Conservation (phyloP, 306 rosid species). For the Astragalus glycyphyllos region DNA sequence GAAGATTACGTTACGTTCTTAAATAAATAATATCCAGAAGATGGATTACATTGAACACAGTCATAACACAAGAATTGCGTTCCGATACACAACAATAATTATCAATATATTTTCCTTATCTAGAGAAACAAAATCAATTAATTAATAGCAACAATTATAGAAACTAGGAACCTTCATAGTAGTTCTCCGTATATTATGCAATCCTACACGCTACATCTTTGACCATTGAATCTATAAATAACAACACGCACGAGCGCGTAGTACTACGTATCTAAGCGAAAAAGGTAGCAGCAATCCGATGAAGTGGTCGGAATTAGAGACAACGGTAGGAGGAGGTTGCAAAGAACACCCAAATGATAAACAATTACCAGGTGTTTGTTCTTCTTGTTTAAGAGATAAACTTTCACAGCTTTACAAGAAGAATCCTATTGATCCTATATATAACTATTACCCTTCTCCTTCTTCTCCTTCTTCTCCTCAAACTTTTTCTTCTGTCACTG, state of each 20-base stretch:
- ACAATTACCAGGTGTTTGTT: slow-evolving; percentile 62
- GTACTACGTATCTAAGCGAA: neutral
- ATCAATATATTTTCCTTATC: slow-evolving; percentile 15
- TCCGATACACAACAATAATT: neutral
- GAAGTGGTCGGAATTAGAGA: slow-evolving; percentile 52
- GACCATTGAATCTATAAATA: slow-evolving; percentile 43
- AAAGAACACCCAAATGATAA: slow-evolving; percentile 52
- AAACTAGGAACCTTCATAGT: slow-evolving; percentile 36
- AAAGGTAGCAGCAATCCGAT: neutral
- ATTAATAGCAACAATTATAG: slow-evolving; percentile 2
- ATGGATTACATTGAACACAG: slow-evolving; percentile 45
- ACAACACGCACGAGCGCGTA: neutral
- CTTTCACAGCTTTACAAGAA: slow-evolving; percentile 50
- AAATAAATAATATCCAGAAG: neutral
- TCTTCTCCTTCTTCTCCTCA: slow-evolving; percentile 31
- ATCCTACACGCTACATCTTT: slow-evolving; percentile 30
- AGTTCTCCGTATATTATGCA: neutral
- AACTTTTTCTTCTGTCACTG: neutral
- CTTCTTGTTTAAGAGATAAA: slow-evolving; percentile 61
- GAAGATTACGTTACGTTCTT: neutral
- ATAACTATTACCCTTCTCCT: slow-evolving; percentile 24
- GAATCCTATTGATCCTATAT: neutral
- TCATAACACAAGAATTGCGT: slow-evolving; percentile 37
- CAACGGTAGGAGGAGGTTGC: slow-evolving; percentile 54
- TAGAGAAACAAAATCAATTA: neutral